Percentiles rank a stretch among this genome's conserved stretches.
Evolutionary conservation across 2,329 filamentous ascomycete genomes (phyloP).

Genomic region (Metarhizium humberi): DNA sequence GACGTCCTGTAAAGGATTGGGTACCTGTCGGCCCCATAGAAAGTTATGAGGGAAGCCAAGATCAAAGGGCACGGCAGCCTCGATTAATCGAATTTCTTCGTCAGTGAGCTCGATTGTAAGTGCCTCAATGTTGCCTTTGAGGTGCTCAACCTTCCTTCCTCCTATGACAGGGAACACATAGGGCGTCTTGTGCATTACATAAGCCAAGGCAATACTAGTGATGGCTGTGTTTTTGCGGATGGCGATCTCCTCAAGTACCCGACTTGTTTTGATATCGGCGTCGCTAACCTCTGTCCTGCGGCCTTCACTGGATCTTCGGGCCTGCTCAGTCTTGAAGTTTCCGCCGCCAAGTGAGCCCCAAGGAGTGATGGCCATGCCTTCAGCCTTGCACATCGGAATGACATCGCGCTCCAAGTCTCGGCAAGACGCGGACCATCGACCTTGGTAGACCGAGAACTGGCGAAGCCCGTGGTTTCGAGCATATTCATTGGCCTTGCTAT

Average conservation of each 20-base stretch:
- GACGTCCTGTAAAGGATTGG: slow-evolving; percentile 29
- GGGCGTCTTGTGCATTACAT: slow-evolving; percentile 62
- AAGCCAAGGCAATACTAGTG: slow-evolving; percentile 54
- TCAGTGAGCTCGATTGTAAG: slow-evolving; percentile 48
- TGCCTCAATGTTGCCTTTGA: slow-evolving; percentile 61
- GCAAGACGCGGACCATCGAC: slow-evolving; percentile 28
- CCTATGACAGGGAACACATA: slow-evolving; percentile 69
- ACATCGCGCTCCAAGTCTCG: slow-evolving; percentile 34
- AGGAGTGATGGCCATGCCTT: slow-evolving; percentile 44
- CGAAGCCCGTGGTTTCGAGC: slow-evolving; percentile 61
- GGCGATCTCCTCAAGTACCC: slow-evolving; percentile 40
- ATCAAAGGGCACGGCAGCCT: slow-evolving; percentile 51
- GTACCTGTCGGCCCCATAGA: slow-evolving; percentile 32
- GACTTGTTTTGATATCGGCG: slow-evolving; percentile 41
- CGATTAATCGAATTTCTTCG: slow-evolving; percentile 58
- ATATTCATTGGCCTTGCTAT: slow-evolving; percentile 55
- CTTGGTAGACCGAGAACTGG: slow-evolving; percentile 49
- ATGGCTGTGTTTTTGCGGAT: slow-evolving; percentile 30
- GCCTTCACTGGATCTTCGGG: slow-evolving; percentile 24
- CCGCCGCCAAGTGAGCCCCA: slow-evolving; percentile 49
- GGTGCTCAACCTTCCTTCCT: slow-evolving; percentile 58
- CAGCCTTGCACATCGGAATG: slow-evolving; percentile 32
- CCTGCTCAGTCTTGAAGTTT: slow-evolving; percentile 31
- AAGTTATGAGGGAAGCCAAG: slow-evolving; percentile 59
- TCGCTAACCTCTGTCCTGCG: slow-evolving; percentile 33